These are phyloP conservation scores for Cucurbita ficifolia DNA, from an alignment of 306 rosid genomes.

Conservation along the genomic window DNA sequence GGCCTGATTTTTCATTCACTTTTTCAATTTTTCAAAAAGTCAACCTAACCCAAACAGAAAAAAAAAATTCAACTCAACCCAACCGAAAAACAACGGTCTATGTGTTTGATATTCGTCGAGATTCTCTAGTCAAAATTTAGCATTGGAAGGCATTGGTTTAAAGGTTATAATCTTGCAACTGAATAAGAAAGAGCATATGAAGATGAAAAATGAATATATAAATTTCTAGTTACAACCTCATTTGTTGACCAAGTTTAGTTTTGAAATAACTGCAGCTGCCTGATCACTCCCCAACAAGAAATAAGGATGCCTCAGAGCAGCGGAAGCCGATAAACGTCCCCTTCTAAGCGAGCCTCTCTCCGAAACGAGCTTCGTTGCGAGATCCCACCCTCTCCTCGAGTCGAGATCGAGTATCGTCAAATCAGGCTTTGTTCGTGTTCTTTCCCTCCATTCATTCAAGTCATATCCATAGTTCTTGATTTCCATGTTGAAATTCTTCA, in stretches of 20 bases:
- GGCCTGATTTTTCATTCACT: too few relatives aligned
- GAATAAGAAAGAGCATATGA: neutral
- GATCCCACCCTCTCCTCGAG: slow-evolving; percentile 88
- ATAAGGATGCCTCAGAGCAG: slow-evolving; percentile 84
- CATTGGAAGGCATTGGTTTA: neutral
- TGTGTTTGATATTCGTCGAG: too few relatives aligned
- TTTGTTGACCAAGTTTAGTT: slow-evolving; percentile 40
- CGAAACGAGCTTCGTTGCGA: slow-evolving; percentile 61
- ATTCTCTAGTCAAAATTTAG: neutral
- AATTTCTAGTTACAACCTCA: slow-evolving; percentile 14
- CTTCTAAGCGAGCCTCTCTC: slow-evolving; percentile 59
- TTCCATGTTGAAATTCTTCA: slow-evolving; percentile 79
- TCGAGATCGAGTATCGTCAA: slow-evolving; percentile 62
- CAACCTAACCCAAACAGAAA: too few relatives aligned
- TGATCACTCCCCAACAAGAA: slow-evolving; percentile 85
- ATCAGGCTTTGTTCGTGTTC: slow-evolving; percentile 45
- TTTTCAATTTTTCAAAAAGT: too few relatives aligned
- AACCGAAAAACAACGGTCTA: too few relatives aligned
- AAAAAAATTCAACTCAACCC: too few relatives aligned
- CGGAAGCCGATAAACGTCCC: slow-evolving; percentile 69
- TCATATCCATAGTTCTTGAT: slow-evolving; percentile 49
- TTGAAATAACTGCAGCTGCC: slow-evolving; percentile 85
- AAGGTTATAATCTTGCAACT: neutral
- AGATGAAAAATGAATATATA: neutral
- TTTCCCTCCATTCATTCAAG: slow-evolving; percentile 68